Conservation (phyloP, 148 eudicot genomes). For the Gaultheria prostrata region DNA sequence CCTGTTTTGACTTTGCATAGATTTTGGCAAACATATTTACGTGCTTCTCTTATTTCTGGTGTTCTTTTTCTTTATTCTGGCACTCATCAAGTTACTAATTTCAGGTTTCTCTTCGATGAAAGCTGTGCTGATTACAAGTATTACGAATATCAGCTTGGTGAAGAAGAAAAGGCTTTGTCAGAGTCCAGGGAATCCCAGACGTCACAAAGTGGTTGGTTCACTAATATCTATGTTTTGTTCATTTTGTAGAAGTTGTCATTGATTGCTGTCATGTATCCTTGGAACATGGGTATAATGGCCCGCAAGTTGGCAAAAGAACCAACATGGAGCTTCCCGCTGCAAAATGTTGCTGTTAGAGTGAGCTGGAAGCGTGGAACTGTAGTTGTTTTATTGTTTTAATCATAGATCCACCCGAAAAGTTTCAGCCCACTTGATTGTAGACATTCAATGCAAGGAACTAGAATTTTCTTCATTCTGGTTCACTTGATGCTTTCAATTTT, state of each 20-base stretch:
- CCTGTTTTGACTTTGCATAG: not conserved
- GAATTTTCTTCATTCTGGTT: constrained; percentile 3
- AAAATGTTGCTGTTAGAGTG: not conserved
- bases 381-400: not conserved
- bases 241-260: not conserved
- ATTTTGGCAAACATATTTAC: not conserved
- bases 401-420: not conserved
- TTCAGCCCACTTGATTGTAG: not conserved
- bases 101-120: constrained; percentile 85
- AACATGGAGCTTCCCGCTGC: not conserved
- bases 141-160: constrained; percentile 69
- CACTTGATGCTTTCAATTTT: too few species aligned
- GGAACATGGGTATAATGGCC: not conserved
- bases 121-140: constrained; percentile 85
- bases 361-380: not conserved
- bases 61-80: not conserved
- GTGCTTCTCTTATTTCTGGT: not conserved
- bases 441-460: not conserved
- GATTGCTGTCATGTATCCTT: not conserved
- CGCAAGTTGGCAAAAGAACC: not conserved
- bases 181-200: constrained; percentile 41
- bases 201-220: constrained; percentile 53
- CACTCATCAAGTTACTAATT: constrained; percentile 18
- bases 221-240: not conserved
- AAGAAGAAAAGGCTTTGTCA: constrained; percentile 70